phyloP scores from a whole-genome alignment of 495 filamentous ascomycete genomes.

The Penicillium manginii region DNA sequence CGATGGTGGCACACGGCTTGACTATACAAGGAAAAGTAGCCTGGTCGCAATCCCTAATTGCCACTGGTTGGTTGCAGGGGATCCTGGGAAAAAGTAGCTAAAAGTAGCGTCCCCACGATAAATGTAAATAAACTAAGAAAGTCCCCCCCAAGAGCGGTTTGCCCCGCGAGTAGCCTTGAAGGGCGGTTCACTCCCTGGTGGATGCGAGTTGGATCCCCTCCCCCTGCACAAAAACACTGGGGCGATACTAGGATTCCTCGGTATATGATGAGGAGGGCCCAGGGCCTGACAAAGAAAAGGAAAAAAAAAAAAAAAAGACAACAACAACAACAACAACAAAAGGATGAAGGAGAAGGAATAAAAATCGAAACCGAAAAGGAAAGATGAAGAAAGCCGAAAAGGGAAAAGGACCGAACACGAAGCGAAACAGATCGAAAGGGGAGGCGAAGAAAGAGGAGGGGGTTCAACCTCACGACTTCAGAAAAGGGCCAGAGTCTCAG shows the following conservation, averaged over 20 bases:
- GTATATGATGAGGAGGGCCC: background rate
- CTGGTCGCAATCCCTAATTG: slow-evolving; percentile 26
- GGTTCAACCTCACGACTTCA: slow-evolving; percentile 24
- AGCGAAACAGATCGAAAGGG: slow-evolving; percentile 18
- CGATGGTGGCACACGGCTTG: slow-evolving; percentile 28
- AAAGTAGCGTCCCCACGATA: slow-evolving; percentile 33
- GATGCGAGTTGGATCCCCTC: slow-evolving; percentile 6
- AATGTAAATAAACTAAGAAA: slow-evolving; percentile 25
- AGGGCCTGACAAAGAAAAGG: background rate
- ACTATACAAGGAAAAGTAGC: slow-evolving; percentile 28
- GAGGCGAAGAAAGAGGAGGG: slow-evolving; percentile 17
- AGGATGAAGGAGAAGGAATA: slow-evolving; percentile 6
- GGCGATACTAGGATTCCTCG: slow-evolving; percentile 1
- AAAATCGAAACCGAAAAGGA: background rate
- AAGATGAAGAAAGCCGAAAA: slow-evolving; percentile 13
- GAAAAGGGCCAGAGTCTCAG: slow-evolving; percentile 25
- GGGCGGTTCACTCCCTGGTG: slow-evolving; percentile 8
- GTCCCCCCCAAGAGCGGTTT: slow-evolving; percentile 8
- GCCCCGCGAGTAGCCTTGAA: slow-evolving; percentile 15
- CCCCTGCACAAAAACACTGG: slow-evolving; percentile 9
- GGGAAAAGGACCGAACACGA: slow-evolving; percentile 12
- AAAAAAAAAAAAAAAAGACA: slow-evolving; percentile 12
- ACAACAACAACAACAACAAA: no score
- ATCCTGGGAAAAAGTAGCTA: slow-evolving; percentile 28
- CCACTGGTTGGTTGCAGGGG: slow-evolving; percentile 33